Evolutionary conservation across 140 eudicot genomes (phyloP).

Genomic region (Ambrosia hybrid): DNA sequence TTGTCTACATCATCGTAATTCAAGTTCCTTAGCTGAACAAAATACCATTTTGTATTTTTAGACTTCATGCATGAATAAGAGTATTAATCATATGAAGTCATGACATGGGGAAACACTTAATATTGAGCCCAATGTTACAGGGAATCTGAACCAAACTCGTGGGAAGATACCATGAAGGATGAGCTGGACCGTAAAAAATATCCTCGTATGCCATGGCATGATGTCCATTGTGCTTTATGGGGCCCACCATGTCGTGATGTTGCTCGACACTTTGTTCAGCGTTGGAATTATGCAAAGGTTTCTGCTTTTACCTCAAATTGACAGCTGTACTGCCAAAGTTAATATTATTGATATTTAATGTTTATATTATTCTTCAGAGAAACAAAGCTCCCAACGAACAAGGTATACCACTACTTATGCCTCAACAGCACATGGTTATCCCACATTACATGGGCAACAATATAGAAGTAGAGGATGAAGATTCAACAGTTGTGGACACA

Average conservation of each 20-base stretch:
- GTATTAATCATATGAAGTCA: slow-evolving; percentile 13
- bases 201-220: slow-evolving; percentile 99
- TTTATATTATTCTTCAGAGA: slow-evolving; percentile 34
- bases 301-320: slow-evolving; percentile 13
- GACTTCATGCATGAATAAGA: slow-evolving; percentile 10
- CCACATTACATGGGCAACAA: slow-evolving; percentile 87
- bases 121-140: slow-evolving; percentile 34
- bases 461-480: slow-evolving; percentile 43
- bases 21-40: slow-evolving; percentile 6
- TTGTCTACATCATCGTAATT: background rate
- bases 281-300: slow-evolving; percentile 70
- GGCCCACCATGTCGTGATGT: slow-evolving; percentile 52
- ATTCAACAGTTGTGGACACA: slow-evolving; percentile 28
- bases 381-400: slow-evolving; percentile 47
- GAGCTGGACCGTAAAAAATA: slow-evolving; percentile 75
- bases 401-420: slow-evolving; percentile 87
- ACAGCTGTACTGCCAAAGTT: slow-evolving; percentile 2
- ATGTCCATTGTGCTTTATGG: slow-evolving; percentile 85
- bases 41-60: slow-evolving; percentile 4
- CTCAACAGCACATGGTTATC: slow-evolving; percentile 98
- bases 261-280: slow-evolving; percentile 48
- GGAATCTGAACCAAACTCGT: slow-evolving; percentile 97
- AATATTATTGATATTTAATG: background rate
- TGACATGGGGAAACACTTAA: slow-evolving; percentile 7
- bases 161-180: slow-evolving; percentile 98